Evolutionary conservation across 768 basidiomycete species (phyloP).

Genomic region (Collybia mongolica): DNA sequence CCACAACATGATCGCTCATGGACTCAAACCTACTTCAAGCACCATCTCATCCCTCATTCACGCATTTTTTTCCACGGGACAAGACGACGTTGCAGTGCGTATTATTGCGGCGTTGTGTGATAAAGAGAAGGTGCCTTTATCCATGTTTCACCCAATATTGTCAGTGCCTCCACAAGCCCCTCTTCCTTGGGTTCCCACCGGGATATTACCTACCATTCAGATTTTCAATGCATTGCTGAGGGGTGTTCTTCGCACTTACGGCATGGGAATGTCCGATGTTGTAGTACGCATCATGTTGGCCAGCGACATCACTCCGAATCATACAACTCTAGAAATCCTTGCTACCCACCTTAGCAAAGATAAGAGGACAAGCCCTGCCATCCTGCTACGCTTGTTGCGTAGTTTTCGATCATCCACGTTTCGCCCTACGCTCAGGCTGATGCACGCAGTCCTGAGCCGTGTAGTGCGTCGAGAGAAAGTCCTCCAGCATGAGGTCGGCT

Average conservation of each 20-base stretch:
- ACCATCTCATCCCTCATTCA: slow-evolving; percentile 55
- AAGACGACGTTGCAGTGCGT: slow-evolving; percentile 47
- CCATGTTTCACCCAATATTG: slow-evolving; percentile 23
- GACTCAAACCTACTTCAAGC: slow-evolving; percentile 43
- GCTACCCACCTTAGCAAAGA: slow-evolving; percentile 47
- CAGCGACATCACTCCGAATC: slow-evolving; percentile 49
- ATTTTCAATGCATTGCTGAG: slow-evolving; percentile 64
- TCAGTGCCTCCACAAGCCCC: slow-evolving; percentile 12
- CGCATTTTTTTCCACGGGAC: slow-evolving; percentile 47
- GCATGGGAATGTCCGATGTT: slow-evolving; percentile 43
- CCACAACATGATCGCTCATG: slow-evolving; percentile 41
- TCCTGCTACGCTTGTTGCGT: slow-evolving; percentile 47
- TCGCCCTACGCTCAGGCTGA: slow-evolving; percentile 51
- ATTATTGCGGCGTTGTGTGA: slow-evolving; percentile 49
- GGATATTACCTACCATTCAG: slow-evolving; percentile 36
- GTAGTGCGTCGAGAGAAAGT: slow-evolving; percentile 54
- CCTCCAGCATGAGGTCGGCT: slow-evolving; percentile 40
- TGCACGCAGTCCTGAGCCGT: slow-evolving; percentile 54
- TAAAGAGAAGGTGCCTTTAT: slow-evolving; percentile 22
- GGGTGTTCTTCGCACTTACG: slow-evolving; percentile 46
- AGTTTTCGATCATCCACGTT: slow-evolving; percentile 37
- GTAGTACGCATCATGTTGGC: slow-evolving; percentile 58
- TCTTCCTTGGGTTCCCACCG: slow-evolving; percentile 27
- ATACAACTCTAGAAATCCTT: slow-evolving; percentile 53
- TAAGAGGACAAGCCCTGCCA: slow-evolving; percentile 41